Conservation (phyloP, 345 rosid species). For the Eucalyptus decipiens region DNA sequence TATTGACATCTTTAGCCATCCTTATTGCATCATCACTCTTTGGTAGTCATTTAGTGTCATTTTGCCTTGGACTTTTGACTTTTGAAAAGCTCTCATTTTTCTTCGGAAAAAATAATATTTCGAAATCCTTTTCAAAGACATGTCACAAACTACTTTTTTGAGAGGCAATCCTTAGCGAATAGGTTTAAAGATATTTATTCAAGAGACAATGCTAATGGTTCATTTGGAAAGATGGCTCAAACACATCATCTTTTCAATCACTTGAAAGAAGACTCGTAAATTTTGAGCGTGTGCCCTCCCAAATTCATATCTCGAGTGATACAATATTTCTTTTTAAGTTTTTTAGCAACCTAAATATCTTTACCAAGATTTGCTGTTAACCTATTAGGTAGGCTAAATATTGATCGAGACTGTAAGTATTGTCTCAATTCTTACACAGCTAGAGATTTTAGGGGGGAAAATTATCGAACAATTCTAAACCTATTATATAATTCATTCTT, state of each 20-base stretch:
- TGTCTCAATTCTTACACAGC: background rate
- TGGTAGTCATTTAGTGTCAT: background rate
- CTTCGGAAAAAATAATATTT: background rate
- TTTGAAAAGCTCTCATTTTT: background rate
- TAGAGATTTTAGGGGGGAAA: fast-evolving
- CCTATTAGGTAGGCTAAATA: background rate
- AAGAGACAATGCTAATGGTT: fast-evolving
- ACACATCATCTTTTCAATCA: background rate
- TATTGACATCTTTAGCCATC: background rate
- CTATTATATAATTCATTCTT: too few species aligned
- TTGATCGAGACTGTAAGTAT: fast-evolving
- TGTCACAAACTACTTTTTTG: background rate
- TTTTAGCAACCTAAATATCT: background rate
- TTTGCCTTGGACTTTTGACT: background rate
- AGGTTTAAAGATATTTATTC: background rate
- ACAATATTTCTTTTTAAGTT: too few species aligned
- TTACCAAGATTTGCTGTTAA: fast-evolving
- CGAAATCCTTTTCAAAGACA: background rate
- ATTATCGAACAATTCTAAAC: too few species aligned
- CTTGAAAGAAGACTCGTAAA: background rate
- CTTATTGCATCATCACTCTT: background rate
- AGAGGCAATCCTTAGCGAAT: fast-evolving
- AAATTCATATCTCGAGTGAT: background rate
- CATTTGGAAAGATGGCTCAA: too few species aligned
- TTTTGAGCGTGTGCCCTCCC: fast-evolving